Conservation (phyloP, 2,329 filamentous ascomycete species). For the Emmonsiellopsis sp. region DNA sequence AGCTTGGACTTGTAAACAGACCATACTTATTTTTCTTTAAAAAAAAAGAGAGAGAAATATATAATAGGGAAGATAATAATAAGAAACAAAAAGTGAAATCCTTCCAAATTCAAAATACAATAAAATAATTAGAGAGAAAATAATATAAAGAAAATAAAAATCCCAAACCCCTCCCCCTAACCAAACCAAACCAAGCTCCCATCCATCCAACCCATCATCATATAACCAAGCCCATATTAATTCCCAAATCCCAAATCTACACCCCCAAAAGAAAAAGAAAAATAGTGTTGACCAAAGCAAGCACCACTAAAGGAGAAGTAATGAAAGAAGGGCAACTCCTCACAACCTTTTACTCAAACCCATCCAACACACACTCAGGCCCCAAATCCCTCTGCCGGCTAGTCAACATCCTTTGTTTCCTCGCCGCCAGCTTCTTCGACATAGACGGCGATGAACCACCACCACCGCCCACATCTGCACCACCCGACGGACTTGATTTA, state of each 20-base stretch:
- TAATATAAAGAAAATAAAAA: neutral
- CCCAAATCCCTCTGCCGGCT: conserved; percentile 40
- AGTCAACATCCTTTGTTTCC: conserved; percentile 37
- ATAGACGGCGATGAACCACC: conserved; percentile 21
- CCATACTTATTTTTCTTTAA: too few relatives aligned
- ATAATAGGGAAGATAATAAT: too few relatives aligned
- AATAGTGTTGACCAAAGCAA: conserved; percentile 9
- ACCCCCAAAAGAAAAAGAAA: neutral
- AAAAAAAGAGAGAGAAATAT: too few relatives aligned
- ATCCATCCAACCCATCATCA: neutral
- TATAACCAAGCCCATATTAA: neutral
- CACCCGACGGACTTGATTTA: neutral
- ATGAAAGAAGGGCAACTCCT: neutral
- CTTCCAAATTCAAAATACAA: neutral
- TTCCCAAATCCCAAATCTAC: neutral
- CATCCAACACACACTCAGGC: conserved; percentile 32
- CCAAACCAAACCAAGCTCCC: too few relatives aligned
- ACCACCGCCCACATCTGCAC: too few relatives aligned
- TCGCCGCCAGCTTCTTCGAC: conserved; percentile 22
- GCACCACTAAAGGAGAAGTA: neutral
- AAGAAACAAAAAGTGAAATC: too few relatives aligned
- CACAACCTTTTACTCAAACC: conserved; percentile 16
- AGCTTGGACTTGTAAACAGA: too few relatives aligned
- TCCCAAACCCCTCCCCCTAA: neutral
- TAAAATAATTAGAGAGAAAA: too few relatives aligned